Conservation (phyloP, 176 grass and related monocot genomes). For the Canna indica region DNA sequence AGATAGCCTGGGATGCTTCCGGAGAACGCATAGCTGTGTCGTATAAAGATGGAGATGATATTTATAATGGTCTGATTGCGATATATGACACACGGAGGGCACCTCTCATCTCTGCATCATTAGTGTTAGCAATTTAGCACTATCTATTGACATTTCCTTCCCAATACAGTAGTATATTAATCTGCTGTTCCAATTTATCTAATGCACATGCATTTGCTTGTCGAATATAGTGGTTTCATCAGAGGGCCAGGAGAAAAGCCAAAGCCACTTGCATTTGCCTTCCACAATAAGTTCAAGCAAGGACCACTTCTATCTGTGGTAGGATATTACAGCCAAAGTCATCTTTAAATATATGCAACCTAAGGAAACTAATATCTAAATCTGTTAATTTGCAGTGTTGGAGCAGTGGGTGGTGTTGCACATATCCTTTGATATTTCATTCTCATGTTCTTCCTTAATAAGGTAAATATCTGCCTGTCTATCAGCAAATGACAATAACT, state of each 20-base stretch:
- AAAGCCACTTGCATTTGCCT: slow-evolving; percentile 73
- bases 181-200: background rate
- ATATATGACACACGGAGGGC: slow-evolving; percentile 77
- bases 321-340: background rate
- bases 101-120: slow-evolving; percentile 64
- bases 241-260: slow-evolving; percentile 79
- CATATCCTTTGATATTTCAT: slow-evolving; percentile 77
- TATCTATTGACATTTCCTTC: slow-evolving; percentile 3
- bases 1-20: slow-evolving; percentile 81
- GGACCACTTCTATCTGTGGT: slow-evolving; percentile 90
- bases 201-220: slow-evolving; percentile 16
- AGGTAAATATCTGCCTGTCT: slow-evolving; percentile 17
- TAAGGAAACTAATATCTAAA: background rate
- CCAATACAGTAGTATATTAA: background rate
- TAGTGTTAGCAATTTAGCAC: slow-evolving; percentile 56
- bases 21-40: slow-evolving; percentile 89
- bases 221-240: slow-evolving; percentile 71
- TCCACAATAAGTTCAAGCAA: slow-evolving; percentile 93
- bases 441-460: slow-evolving; percentile 30
- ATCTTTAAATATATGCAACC: background rate
- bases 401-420: slow-evolving; percentile 90
- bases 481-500: background rate
- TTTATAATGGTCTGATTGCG: slow-evolving; percentile 65
- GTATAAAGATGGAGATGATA: slow-evolving; percentile 73
- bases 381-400: slow-evolving; percentile 56